These are phyloP conservation scores for Carex kokanica DNA, from an alignment of 176 grass and related monocot species.

Conservation along the genomic window DNA sequence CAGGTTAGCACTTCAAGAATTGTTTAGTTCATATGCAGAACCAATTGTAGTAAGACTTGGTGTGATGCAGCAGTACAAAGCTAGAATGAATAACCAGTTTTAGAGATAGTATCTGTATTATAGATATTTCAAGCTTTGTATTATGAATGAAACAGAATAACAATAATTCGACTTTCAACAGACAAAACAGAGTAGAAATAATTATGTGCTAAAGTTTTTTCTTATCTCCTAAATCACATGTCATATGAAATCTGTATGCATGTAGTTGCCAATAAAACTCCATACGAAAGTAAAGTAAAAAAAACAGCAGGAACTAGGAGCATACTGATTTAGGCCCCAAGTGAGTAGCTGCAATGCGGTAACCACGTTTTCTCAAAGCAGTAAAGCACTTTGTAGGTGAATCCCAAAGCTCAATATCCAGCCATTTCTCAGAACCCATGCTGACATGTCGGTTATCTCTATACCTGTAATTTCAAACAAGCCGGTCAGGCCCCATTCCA, in stretches of 20 bases:
- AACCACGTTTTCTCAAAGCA: constrained; percentile 77
- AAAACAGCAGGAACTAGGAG: background rate
- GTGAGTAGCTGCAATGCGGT: constrained; percentile 80
- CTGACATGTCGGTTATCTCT: constrained; percentile 96
- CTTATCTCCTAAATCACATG: background rate
- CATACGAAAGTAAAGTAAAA: background rate
- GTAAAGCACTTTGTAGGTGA: constrained; percentile 66
- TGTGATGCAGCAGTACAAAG: background rate
- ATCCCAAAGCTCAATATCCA: constrained; percentile 95
- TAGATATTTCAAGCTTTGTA: background rate
- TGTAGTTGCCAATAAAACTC: background rate
- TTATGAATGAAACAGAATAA: constrained; percentile 16
- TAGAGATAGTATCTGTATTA: background rate
- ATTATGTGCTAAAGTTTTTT: background rate
- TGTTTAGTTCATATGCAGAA: background rate
- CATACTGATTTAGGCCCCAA: constrained; percentile 76
- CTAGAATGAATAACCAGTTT: background rate
- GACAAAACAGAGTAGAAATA: background rate
- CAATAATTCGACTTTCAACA: background rate
- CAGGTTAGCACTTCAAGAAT: background rate
- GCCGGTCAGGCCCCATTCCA: background rate
- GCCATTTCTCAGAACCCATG: constrained; percentile 99
- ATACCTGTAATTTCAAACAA: constrained; percentile 57
- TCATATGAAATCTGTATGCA: background rate
- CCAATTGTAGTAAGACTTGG: background rate